Percentiles rank a stretch among this genome's conserved stretches.
Evolutionary conservation across 1,284 basidiomycete species (phyloP).

Genomic region (Cutaneotrichosporon spelunceum): DNA sequence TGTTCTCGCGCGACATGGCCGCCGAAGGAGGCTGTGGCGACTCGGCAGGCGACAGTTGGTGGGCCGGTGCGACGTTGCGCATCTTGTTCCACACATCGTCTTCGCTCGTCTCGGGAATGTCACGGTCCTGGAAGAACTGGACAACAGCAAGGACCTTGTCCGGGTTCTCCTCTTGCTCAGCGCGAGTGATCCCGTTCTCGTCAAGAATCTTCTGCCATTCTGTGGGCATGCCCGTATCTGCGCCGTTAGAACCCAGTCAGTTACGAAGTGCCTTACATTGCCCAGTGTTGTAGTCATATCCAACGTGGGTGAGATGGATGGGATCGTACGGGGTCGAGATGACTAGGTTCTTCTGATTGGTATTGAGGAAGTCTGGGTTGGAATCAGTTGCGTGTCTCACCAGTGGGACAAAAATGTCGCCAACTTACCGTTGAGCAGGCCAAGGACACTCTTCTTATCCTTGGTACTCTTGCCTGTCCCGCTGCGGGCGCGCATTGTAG

Average conservation of each 20-base stretch:
- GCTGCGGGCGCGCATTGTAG: constrained; percentile 44
- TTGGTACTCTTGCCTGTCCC: constrained; percentile 51
- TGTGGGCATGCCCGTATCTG: constrained; percentile 86
- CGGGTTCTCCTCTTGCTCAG: constrained; percentile 96
- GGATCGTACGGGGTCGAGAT: constrained; percentile 98
- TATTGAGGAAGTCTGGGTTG: constrained; percentile 66
- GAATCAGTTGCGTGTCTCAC: background rate
- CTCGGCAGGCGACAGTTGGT: constrained; percentile 23
- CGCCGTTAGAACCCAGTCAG: background rate
- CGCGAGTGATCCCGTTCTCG: constrained; percentile 90
- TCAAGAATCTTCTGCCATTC: constrained; percentile 98
- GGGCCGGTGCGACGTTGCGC: constrained; percentile 43
- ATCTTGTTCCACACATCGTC: constrained; percentile 76
- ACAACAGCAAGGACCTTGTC: constrained; percentile 98
- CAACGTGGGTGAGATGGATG: constrained; percentile 99
- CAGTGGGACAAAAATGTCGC: background rate
- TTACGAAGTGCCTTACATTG: constrained; percentile 59
- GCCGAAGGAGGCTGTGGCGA: constrained; percentile 25
- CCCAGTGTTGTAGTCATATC: constrained; percentile 97
- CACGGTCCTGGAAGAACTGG: constrained; percentile 67
- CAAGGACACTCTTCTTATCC: constrained; percentile 53
- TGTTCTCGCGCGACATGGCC: constrained; percentile 48
- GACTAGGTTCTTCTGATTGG: constrained; percentile 61
- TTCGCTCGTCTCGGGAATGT: constrained; percentile 49
- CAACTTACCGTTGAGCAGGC: constrained; percentile 49